Evolutionary conservation across 208 protist species (phyloP).

Genomic region (Leishmania martiniquensis): DNA sequence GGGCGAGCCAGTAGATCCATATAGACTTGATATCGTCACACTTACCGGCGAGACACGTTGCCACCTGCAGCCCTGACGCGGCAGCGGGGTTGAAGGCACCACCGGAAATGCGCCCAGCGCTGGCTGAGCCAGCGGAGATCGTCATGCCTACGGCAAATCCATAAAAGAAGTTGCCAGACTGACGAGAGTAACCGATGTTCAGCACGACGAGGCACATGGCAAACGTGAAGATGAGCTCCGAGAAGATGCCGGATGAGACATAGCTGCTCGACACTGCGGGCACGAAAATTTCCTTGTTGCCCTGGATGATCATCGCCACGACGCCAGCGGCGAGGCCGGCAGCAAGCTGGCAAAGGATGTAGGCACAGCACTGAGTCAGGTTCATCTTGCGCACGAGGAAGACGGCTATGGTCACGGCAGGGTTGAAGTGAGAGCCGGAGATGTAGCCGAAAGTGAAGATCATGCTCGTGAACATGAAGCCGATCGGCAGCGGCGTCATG

Average conservation of each 20-base stretch:
- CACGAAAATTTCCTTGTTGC: conserved; percentile 70
- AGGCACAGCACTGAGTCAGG: conserved; percentile 49
- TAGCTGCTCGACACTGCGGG: conserved; percentile 58
- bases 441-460: conserved; percentile 88
- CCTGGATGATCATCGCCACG: conserved; percentile 79
- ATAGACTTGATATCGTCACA: conserved; percentile 70
- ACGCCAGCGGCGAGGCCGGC: conserved; percentile 69
- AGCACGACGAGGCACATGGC: conserved; percentile 76
- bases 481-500: conserved; percentile 78
- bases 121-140: conserved; percentile 62
- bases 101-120: conserved; percentile 69
- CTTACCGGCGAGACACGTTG: conserved; percentile 67
- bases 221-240: conserved; percentile 86
- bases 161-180: conserved; percentile 80
- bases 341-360: conserved; percentile 72
- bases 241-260: conserved; percentile 74
- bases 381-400: conserved; percentile 68
- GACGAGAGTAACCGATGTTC: conserved; percentile 73
- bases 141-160: conserved; percentile 87
- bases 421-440: conserved; percentile 84
- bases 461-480: conserved; percentile 86
- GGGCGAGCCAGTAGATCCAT: conserved; percentile 89
- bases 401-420: conserved; percentile 77
- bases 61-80: conserved; percentile 79
- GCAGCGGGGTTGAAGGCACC: conserved; percentile 87